Conservation (phyloP, 1,284 basidiomycete species). For the Phaffia rhodozyma region DNA sequence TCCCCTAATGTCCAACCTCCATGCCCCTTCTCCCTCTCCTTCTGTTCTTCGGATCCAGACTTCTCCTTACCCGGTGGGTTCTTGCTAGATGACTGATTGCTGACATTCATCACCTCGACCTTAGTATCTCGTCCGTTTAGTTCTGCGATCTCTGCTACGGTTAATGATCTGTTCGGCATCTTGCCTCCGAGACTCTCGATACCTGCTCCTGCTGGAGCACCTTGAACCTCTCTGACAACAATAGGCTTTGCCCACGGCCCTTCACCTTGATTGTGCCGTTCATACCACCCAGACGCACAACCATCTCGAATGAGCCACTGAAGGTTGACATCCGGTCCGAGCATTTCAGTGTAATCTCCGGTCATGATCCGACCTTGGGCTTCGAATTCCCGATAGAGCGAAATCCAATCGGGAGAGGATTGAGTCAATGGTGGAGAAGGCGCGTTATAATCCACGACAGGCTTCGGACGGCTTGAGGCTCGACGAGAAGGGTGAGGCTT, state of each 20-base stretch:
- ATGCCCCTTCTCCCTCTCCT: no score
- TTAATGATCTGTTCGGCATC: constrained; percentile 28
- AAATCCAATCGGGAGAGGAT: constrained; percentile 6
- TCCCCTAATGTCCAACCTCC: constrained; percentile 70
- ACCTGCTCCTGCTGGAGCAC: neutral
- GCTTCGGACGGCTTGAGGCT: constrained; percentile 10
- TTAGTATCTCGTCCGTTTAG: constrained; percentile 10
- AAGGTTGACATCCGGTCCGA: neutral
- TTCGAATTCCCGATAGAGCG: constrained; percentile 5
- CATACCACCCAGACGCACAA: neutral
- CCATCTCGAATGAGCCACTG: neutral
- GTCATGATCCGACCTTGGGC: constrained; percentile 1
- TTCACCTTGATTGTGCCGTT: neutral
- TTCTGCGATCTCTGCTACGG: constrained; percentile 22
- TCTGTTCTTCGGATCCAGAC: constrained; percentile 23
- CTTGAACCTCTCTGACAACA: neutral
- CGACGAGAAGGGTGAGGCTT: constrained; percentile 2
- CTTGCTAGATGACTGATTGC: constrained; percentile 58
- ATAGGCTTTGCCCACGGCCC: neutral
- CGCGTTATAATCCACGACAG: neutral
- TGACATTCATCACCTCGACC: constrained; percentile 55
- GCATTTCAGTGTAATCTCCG: constrained; percentile 10
- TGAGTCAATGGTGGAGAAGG: neutral
- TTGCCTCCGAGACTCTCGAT: constrained; percentile 31
- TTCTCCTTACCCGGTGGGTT: constrained; percentile 1